Base-by-base conservation (phyloP, 2,329 filamentous ascomycete genomes). In the Aureobasidium vineae region DNA sequence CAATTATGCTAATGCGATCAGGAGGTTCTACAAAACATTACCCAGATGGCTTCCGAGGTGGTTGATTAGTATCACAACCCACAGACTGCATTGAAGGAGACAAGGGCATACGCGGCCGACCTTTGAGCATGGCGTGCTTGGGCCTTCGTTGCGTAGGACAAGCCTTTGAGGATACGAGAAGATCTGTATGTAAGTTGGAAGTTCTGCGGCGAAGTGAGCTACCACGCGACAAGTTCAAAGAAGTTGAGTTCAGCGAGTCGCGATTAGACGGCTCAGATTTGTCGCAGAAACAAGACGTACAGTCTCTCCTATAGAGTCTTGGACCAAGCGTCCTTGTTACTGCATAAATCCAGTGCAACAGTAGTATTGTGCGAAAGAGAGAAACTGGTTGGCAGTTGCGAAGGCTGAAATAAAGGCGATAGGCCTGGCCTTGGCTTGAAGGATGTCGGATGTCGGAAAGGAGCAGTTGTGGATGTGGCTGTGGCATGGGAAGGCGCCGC, bases 401-500 rank as follows among this genome's bases (percentile, higher is more conserved):
- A n/a, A 15, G 31, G n/a, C n/a, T 38, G 26, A 19, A 38, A 21
- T 53, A 36, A 28, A 53, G 50, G 21, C 11, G n/a, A 21, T n/a
- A 21, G 26, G 31, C 31, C 50, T 41, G 7, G 52, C 23, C 52
- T 38, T 56, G 53, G 36, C 53, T 28, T 5, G 16, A 52, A 23
- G 53, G 33, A 56, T 59, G 54, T 43, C 40, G 54, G 54, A 31
- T 59, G 54, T 45, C 36, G 53, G 53, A 31, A 16, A 28, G 7
- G n/a, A 13, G 21, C 6, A 43, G 15, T 11, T 57, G 53, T 41
- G 21, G 38, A 31, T 52, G 49, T 52, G 52, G 52, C 53, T 43
- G 53, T 43, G 10, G 36, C 28, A 26, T 7, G 36, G 38, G 16
- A 19, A 59, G 36, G 28, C 23, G 54, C 38, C 23, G 54, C 54